Evolutionary conservation across 2,329 filamentous ascomycete genomes (phyloP).

Genomic region (Arthrobotrys iridis): DNA sequence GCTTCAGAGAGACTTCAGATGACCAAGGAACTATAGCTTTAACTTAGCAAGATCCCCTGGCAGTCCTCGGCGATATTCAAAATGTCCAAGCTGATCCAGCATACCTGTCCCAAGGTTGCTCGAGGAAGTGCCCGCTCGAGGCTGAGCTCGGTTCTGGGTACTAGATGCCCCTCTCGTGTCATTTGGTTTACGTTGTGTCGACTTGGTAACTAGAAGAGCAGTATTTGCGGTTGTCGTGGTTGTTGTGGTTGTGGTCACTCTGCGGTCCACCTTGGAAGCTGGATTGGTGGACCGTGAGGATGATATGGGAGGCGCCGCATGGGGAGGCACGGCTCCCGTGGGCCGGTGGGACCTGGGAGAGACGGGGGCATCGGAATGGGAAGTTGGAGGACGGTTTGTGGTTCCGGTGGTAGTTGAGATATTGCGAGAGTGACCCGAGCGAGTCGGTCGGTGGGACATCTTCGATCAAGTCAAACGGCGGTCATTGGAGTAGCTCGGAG

Average conservation of each 20-base stretch:
- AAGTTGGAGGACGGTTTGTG: background rate
- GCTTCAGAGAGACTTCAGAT: constrained; percentile 33
- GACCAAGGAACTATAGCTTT: constrained; percentile 63
- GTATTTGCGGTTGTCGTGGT: constrained; percentile 49
- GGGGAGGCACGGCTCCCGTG: background rate
- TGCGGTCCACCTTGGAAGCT: constrained; percentile 18
- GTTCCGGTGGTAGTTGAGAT: constrained; percentile 2
- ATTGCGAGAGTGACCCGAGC: constrained; percentile 26
- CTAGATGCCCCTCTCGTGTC: constrained; percentile 3
- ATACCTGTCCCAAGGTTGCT: constrained; percentile 26
- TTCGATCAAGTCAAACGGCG: background rate
- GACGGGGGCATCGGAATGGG: constrained; percentile 23
- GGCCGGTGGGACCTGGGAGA: constrained; percentile 23
- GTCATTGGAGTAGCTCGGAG: background rate
- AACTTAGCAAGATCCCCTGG: constrained; percentile 62
- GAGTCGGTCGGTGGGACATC: constrained; percentile 45
- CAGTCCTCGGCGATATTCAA: constrained; percentile 61
- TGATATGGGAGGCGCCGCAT: background rate
- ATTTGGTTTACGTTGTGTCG: constrained; percentile 28
- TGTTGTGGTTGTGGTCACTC: constrained; percentile 44
- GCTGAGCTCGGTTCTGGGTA: background rate
- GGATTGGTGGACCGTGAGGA: constrained; percentile 26
- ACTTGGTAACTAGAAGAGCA: constrained; percentile 40
- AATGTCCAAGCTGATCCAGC: background rate
- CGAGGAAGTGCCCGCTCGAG: constrained; percentile 5